Base-by-base conservation (phyloP, 1,284 basidiomycete species). In the Agroathelia rolfsii region DNA sequence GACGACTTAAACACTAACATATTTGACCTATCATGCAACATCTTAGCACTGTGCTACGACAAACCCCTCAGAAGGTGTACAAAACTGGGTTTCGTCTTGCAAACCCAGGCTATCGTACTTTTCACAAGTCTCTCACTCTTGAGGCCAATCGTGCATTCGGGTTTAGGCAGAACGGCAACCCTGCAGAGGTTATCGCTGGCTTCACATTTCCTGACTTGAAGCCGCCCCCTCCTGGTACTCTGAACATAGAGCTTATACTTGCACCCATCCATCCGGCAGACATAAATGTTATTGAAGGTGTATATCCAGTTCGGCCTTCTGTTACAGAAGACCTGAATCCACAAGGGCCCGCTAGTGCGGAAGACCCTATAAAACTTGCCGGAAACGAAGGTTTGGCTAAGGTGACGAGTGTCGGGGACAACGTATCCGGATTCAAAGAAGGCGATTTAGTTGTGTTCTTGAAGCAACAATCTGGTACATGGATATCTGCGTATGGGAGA, bases 321-420 rank as follows among this genome's bases (percentile, higher is more conserved):
- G 56, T 61, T 14, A 51, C 59, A 5, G 55, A 59, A 11, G 51
- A 55, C 16, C 41, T 72, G 26, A 49, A 56, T 26, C 6, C 42
- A 8, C 42, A 53, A n/a, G 50, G 54, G 15, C 39, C 39, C 30
- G 58, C 49, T 14, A 54, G 51, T 35, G 39, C 46, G 6, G 51
- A 52, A 0, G 30, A 55, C 9, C 50, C 65, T 3, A 58, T 74
- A 5, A 81, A 66, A 44, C 64, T 89, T 4, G 76, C 66, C 24
- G 87, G 86, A 5, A 88, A 87, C 46, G 87, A 92, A 52, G 86
- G 82, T 2, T 52, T 86, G 3, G 87, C 75, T 2, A 62, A 73
- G 37, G 72, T 90, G 4, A 62, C 64, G 4, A 66, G 70, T 6
- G 61, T 81, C 1, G 79, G 79, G 2, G 47, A 59, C 3, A 69